phyloP scores from a whole-genome alignment of 75 land plant genomes.

The Selaginella tamariscina region DNA sequence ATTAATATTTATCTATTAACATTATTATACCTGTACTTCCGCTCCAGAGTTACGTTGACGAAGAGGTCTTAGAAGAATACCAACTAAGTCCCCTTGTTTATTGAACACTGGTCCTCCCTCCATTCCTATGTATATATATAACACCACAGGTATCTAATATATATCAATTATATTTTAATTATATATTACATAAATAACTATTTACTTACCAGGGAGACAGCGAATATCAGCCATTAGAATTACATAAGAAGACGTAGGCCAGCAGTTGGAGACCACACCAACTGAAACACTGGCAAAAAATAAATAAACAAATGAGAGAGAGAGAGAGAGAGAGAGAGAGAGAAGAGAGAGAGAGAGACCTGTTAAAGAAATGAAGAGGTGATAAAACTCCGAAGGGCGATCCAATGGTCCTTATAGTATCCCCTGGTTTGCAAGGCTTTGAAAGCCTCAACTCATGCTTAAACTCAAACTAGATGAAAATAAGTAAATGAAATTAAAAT shows the following conservation, averaged over 20 bases:
- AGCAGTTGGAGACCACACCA: constrained; percentile 63
- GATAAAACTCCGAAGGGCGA: constrained; percentile 91
- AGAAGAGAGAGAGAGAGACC: constrained; percentile 23
- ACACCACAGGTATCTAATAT: not conserved
- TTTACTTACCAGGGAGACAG: constrained; percentile 70
- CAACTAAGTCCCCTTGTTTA: constrained; percentile 44
- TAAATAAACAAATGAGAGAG: not conserved
- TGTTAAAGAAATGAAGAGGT: constrained; percentile 80
- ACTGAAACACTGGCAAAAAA: constrained; percentile 44
- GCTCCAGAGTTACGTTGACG: constrained; percentile 52
- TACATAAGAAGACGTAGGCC: constrained; percentile 38
- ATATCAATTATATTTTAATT: not conserved
- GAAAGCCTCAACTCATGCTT: constrained; percentile 21
- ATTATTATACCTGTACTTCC: constrained; percentile 94
- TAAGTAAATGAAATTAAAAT: not conserved
- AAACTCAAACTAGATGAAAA: not conserved
- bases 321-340: not conserved
- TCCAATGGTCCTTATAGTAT: constrained; percentile 61
- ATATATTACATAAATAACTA: not conserved
- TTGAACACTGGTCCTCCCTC: constrained; percentile 84
- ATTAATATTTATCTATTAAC: not conserved
- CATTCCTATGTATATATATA: constrained; percentile 46
- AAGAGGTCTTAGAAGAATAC: constrained; percentile 59
- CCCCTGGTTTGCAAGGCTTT: constrained; percentile 41
- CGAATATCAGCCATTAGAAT: constrained; percentile 80